A percentile compares a stretch with the other conserved stretches of the same genome.
phyloP scores from a whole-genome alignment of 2,329 filamentous ascomycete species.

The Lasiodiplodia gonubiensis region DNA sequence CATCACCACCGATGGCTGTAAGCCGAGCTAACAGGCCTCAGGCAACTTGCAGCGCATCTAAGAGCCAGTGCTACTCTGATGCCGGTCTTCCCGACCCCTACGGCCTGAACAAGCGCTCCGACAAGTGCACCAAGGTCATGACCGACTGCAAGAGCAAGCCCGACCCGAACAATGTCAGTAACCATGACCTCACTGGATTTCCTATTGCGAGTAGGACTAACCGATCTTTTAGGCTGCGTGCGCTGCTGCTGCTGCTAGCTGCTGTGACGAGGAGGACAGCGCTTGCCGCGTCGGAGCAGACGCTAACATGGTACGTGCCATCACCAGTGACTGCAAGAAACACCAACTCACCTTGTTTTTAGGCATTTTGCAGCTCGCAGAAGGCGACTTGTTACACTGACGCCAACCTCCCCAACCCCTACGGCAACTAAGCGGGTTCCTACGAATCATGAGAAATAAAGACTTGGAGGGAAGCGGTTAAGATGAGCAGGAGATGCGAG shows the following conservation, averaged over 20 bases:
- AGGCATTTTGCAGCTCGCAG: too few species aligned
- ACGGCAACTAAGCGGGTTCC: slow-evolving; percentile 2
- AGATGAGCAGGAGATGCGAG: background rate
- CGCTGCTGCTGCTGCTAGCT: too few species aligned
- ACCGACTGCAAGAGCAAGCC: too few species aligned
- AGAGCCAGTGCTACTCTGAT: background rate
- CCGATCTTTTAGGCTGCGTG: too few species aligned
- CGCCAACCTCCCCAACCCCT: slow-evolving; percentile 6
- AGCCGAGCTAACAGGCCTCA: too few species aligned
- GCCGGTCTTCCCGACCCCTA: slow-evolving; percentile 21
- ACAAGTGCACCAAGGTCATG: background rate
- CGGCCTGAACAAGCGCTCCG: background rate
- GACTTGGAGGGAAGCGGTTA: background rate
- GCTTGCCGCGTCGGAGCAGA: background rate
- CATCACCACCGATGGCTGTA: too few species aligned
- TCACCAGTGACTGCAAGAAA: too few species aligned
- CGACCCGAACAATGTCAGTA: too few species aligned
- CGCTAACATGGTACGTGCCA: background rate
- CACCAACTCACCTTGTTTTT: too few species aligned
- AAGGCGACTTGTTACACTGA: slow-evolving; percentile 1
- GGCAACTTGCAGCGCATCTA: background rate
- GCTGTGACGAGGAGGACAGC: background rate
- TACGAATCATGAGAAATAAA: background rate
- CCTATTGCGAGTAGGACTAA: too few species aligned
- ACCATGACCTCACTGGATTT: too few species aligned